Base-by-base conservation (phyloP, 163 green algal species). In the Chlamydomonas reinhardtii region DNA sequence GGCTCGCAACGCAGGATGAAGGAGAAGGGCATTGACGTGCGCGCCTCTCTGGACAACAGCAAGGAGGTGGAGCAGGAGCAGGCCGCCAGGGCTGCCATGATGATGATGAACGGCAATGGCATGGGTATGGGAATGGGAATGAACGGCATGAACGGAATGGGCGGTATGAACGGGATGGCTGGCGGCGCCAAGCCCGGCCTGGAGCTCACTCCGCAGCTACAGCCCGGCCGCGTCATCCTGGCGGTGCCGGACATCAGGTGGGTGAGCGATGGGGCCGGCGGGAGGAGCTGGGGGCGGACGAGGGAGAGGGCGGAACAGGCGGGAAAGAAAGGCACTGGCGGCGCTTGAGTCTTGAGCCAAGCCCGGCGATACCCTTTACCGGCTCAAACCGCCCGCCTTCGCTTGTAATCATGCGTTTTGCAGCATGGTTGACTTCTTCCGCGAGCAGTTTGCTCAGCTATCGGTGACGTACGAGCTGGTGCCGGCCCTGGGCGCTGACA, bases 361-460 rank as follows among this genome's bases (percentile, higher is more conserved):
- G 22, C 56, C 17, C 17, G 17, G 56, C 17, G 56, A n/a, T 64
- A 12, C 56, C 17, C 2, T 12, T 64, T 8, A 24, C 20, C 56
- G 56, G 56, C 56, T 24, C 4, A 65, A 65, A 27, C 19, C 24
- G 59, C 59, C 59, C 20, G 11, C 17, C 56, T 15, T 25, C 56
- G 3, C 17, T 25, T 15, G 20, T 19, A 15, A 29, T 19, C 56
- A 64, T 25, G 17, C n/a, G n/a, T n/a, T 24, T 15, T 17, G 48
- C 43, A 81, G 64, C 70, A 90, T 93, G 83, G 87, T 93, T 3
- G 87, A 93, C 74, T 91, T 89, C 56, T 93, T 93, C 84, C 74
- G 87, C 1, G 75, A 91, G 74, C 85, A 94, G 80, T 94, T 94
- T 39, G 74, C 74, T 32, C 35, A 77, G 35, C 85, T 94, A 77